Conservation (phyloP, 805 yeast species). For the Saccharomycopsis capsularis region DNA sequence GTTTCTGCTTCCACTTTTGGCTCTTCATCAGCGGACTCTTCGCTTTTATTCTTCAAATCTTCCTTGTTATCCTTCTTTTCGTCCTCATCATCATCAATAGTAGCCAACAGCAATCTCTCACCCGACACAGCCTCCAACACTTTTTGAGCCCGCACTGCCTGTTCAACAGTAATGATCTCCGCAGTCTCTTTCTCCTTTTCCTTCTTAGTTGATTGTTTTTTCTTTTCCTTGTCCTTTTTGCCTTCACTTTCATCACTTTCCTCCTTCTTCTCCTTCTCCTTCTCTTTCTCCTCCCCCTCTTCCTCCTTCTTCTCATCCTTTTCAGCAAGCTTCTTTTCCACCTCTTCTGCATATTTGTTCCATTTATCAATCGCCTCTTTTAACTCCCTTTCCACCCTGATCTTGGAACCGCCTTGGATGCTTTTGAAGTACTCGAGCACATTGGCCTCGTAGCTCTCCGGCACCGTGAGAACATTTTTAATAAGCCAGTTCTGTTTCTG, state of each 20-base stretch:
- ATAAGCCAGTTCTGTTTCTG: slow-evolving; percentile 84
- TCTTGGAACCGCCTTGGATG: slow-evolving; percentile 64
- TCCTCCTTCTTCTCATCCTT: slow-evolving; percentile 20
- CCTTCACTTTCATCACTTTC: neutral
- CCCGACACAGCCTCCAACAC: slow-evolving; percentile 33
- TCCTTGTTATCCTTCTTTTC: slow-evolving; percentile 12
- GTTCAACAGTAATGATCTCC: slow-evolving; percentile 28
- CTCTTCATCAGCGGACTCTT: neutral
- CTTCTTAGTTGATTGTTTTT: slow-evolving; percentile 5
- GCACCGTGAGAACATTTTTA: slow-evolving; percentile 49
- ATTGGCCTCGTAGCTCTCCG: slow-evolving; percentile 44
- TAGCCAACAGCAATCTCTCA: slow-evolving; percentile 29
- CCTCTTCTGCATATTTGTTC: slow-evolving; percentile 36
- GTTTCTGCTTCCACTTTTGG: slow-evolving; percentile 6
- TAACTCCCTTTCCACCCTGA: slow-evolving; percentile 46
- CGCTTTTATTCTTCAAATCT: neutral
- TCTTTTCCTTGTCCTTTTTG: neutral
- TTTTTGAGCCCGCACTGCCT: slow-evolving; percentile 36
- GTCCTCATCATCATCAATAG: slow-evolving; percentile 20
- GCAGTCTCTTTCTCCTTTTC: slow-evolving; percentile 21
- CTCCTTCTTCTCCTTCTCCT: neutral
- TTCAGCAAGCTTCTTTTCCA: slow-evolving; percentile 14
- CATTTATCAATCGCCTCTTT: slow-evolving; percentile 42
- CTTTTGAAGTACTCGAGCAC: slow-evolving; percentile 49
- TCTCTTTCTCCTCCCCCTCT: neutral